Percentiles rank a stretch among this genome's conserved stretches.
Conservation (phyloP, 257 asterid genomes). For the Voacanga thouarsii region DNA sequence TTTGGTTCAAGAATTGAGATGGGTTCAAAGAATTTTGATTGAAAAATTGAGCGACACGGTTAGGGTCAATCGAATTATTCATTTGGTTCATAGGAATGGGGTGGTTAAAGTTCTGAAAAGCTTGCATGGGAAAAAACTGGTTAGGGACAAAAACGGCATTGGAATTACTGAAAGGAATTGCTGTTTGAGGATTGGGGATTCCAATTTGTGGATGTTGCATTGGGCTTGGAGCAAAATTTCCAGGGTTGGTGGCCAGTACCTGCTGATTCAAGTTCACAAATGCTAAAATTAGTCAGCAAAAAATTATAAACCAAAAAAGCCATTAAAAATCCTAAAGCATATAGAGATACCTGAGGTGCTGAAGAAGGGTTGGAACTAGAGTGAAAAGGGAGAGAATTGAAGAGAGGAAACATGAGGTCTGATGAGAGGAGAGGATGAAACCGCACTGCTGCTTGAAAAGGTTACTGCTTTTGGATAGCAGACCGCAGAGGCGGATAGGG, state of each 20-base stretch:
- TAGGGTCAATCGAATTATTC: slow-evolving; percentile 23
- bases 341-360: neutral
- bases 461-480: no score
- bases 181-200: slow-evolving; percentile 42
- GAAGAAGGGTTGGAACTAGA: slow-evolving; percentile 18
- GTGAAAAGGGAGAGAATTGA: slow-evolving; percentile 28
- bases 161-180: slow-evolving; percentile 38
- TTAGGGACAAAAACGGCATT: slow-evolving; percentile 36
- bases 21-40: slow-evolving; percentile 39
- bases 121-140: slow-evolving; percentile 45
- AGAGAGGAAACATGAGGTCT: slow-evolving; percentile 10
- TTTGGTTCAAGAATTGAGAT: slow-evolving; percentile 38
- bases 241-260: slow-evolving; percentile 48
- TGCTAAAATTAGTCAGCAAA: neutral
- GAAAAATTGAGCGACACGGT: slow-evolving; percentile 35
- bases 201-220: slow-evolving; percentile 40
- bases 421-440: neutral
- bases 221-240: slow-evolving; percentile 34
- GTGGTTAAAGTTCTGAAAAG: slow-evolving; percentile 21
- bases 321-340: neutral
- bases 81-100: slow-evolving; percentile 19
- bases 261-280: slow-evolving; percentile 25
- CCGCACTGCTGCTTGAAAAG: no score
- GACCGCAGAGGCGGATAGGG: no score
- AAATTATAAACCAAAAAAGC: neutral